These are phyloP conservation scores for Protea cynaroides DNA, from an alignment of 164 flowering plant genomes.

Conservation along the genomic window DNA sequence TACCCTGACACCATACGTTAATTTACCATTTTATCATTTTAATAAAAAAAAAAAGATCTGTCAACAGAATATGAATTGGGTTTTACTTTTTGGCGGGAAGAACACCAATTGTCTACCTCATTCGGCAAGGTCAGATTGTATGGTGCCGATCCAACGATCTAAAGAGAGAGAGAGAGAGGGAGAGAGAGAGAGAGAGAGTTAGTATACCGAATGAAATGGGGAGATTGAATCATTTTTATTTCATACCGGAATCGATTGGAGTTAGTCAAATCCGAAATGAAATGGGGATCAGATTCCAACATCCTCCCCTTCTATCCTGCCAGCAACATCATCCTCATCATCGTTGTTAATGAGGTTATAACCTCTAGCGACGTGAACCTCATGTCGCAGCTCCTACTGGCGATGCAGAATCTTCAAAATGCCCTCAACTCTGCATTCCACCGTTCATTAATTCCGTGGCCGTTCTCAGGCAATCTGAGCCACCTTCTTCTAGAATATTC, in stretches of 20 bases:
- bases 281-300: too few relatives aligned
- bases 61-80: too few relatives aligned
- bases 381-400: conserved; percentile 51
- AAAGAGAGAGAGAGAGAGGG: too few relatives aligned
- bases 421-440: conserved; percentile 58
- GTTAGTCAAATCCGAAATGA: too few relatives aligned
- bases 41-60: too few relatives aligned
- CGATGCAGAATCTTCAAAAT: conserved; percentile 73
- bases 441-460: conserved; percentile 95
- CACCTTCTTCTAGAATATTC: conserved; percentile 75
- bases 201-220: too few relatives aligned
- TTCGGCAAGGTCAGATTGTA: conserved; percentile 70
- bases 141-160: conserved; percentile 76
- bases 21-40: too few relatives aligned
- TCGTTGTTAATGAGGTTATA: conserved; percentile 80
- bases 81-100: too few relatives aligned
- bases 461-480: conserved; percentile 64
- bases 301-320: conserved; percentile 75
- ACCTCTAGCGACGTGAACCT: conserved; percentile 45
- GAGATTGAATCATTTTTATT: too few relatives aligned
- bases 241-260: too few relatives aligned
- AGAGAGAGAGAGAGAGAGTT: too few relatives aligned
- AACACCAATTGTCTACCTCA: conserved; percentile 55
- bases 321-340: conserved; percentile 61
- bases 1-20: too few relatives aligned